Base-by-base conservation (phyloP, 108 stramenopile genomes). In the Stephanodiscus triporus region DNA sequence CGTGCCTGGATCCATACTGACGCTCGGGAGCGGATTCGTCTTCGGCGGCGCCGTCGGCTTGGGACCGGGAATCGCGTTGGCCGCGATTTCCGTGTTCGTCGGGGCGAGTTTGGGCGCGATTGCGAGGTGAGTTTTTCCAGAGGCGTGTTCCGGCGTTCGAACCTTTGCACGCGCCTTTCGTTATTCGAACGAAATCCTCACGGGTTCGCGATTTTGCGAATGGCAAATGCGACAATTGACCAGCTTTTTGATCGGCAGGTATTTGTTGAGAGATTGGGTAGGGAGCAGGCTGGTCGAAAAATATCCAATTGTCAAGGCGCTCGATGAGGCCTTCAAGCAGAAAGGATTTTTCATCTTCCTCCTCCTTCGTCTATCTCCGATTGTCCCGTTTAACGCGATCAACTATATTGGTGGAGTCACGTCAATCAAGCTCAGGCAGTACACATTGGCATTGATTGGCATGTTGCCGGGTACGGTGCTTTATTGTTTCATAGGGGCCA, bases 401-500 rank as follows among this genome's bases (percentile, higher is more conserved):
- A 86, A 90, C 58, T 90, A 90, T 70, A 83, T 90, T 34, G 86
- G 80, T 24, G 89, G 89, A 0, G 68, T 86, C 22, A 90, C 91
- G 8, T 73, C 79, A 7, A 60, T 89, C 1, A 51, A 54, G 34
- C 59, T 90, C 6, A 40, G 32, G 24, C 75, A 87, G 58, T 94
- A 90, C 51, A n/a, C 20, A 0, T 2, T 87, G 6, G 78, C 92
- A 7, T 49, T 89, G 34, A 20, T 88, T 19, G 92, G 79, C 2
- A 86, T 94, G 10, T 24, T 94, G 16, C 93, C 93, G 0, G 90
- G 88, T 10, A 91, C 93, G 11, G 63, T 91, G 2, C 63, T 94
- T 24, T 94, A 83, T 69, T 86, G 87, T 24, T 94, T 91, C 73
- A 67, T 94, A 63, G 93, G 93, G 20, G 86, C 93, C 0, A 83